Evolutionary conservation across 2,329 filamentous ascomycete species (phyloP).

Genomic region (Aspergillus glaucus): DNA sequence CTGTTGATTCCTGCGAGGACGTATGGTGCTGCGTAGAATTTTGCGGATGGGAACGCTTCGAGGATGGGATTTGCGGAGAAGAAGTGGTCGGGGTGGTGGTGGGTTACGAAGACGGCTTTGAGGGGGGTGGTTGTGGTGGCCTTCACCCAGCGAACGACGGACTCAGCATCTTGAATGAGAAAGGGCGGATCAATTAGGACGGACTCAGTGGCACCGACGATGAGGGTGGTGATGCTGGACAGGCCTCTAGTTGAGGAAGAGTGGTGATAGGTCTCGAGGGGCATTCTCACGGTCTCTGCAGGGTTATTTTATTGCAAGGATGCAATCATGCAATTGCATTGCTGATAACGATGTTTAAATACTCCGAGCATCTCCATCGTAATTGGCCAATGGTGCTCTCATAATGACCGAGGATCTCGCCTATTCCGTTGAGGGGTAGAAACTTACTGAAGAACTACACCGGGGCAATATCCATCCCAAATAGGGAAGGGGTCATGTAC

Average conservation of each 20-base stretch:
- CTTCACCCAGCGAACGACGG: conserved; percentile 23
- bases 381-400: no score
- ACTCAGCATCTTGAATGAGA: conserved; percentile 23
- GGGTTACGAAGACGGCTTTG: conserved; percentile 28
- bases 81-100: conserved; percentile 32
- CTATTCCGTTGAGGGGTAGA: no score
- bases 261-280: conserved; percentile 11
- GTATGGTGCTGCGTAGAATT: conserved; percentile 17
- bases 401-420: no score
- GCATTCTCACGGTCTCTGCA: neutral
- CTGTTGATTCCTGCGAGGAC: conserved; percentile 27
- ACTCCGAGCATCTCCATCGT: no score
- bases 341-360: no score
- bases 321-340: neutral
- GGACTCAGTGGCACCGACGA: conserved; percentile 13
- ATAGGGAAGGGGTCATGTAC: neutral
- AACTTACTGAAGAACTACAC: no score
- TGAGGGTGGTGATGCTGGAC: conserved; percentile 21
- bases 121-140: conserved; percentile 16
- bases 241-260: conserved; percentile 19
- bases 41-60: conserved; percentile 18
- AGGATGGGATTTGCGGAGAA: conserved; percentile 27
- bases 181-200: conserved; percentile 28
- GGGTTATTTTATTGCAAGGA: neutral
- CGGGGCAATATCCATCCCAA: neutral